A percentile compares a stretch with the other conserved stretches of the same genome.
phyloP scores from a whole-genome alignment of 2,329 filamentous ascomycete species.

The Lachnellula cervina region DNA sequence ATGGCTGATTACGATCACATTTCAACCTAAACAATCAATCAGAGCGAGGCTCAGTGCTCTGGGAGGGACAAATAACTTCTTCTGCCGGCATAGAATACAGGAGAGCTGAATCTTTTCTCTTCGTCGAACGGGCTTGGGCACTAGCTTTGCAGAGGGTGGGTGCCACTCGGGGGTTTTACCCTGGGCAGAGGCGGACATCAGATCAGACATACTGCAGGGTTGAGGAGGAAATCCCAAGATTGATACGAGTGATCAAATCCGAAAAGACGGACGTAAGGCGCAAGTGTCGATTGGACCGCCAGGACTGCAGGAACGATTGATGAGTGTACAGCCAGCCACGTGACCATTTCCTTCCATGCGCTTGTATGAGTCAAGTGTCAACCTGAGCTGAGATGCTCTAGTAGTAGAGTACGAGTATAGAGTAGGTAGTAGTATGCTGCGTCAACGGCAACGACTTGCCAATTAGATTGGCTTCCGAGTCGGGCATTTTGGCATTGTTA shows the following conservation, averaged over 20 bases:
- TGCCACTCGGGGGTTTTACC: not conserved
- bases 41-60: not conserved
- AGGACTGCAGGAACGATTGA: not conserved
- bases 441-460: not conserved
- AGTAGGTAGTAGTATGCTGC: too few relatives aligned
- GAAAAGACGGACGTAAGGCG: not conserved
- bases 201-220: not conserved
- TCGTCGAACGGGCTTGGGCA: not conserved
- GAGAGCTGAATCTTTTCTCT: slow-evolving; percentile 11
- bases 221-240: not conserved
- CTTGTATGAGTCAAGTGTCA: too few relatives aligned
- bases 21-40: slow-evolving; percentile 30
- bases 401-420: too few relatives aligned
- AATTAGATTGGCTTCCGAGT: not conserved
- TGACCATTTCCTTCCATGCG: too few relatives aligned
- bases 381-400: too few relatives aligned
- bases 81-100: slow-evolving; percentile 9
- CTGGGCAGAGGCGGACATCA: not conserved
- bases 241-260: not conserved
- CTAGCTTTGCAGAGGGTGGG: not conserved
- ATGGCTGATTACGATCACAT: slow-evolving; percentile 48
- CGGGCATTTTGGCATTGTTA: too few relatives aligned
- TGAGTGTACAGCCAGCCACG: too few relatives aligned
- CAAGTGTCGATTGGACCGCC: not conserved
- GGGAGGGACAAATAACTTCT: slow-evolving; percentile 5